phyloP scores from a whole-genome alignment of 1,139 yeast genomes.

The Blastobotrys illinoisensis region DNA sequence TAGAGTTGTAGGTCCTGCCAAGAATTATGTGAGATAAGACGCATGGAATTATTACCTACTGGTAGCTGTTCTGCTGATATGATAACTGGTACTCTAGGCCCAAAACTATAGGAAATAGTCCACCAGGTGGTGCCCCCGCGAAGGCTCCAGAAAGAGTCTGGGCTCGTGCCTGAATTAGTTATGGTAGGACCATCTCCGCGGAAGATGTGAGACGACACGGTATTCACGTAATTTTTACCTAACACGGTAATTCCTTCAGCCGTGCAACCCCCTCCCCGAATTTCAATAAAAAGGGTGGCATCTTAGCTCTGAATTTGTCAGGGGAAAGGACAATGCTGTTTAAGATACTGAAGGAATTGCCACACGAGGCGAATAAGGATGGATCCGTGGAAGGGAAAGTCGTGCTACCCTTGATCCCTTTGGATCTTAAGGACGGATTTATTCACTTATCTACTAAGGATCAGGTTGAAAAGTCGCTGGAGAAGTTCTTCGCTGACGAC shows the following conservation, averaged over 20 bases:
- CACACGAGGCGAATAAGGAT: conserved; percentile 25
- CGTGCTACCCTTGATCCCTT: conserved; percentile 24
- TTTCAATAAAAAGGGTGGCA: background rate
- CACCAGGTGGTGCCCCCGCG: too few species aligned
- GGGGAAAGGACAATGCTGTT: conserved; percentile 19
- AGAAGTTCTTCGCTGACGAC: conserved; percentile 19
- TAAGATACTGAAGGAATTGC: conserved; percentile 26
- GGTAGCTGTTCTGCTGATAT: too few species aligned
- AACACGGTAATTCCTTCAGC: background rate
- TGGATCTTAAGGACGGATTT: conserved; percentile 29
- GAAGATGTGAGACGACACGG: background rate
- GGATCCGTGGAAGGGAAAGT: conserved; percentile 20
- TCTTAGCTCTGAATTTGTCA: background rate
- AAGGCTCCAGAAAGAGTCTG: too few species aligned
- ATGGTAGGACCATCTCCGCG: background rate
- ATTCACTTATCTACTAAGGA: conserved; percentile 27
- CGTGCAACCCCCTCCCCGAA: background rate
- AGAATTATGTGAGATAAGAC: too few species aligned
- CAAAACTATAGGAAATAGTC: too few species aligned
- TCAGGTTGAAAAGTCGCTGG: conserved; percentile 25
- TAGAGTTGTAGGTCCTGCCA: too few species aligned
- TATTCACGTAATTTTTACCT: background rate
- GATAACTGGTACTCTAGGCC: too few species aligned
- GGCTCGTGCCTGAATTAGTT: too few species aligned
- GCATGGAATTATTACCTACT: too few species aligned